phyloP scores from a whole-genome alignment of 2,329 filamentous ascomycete genomes.

The Scedosporium boydii region DNA sequence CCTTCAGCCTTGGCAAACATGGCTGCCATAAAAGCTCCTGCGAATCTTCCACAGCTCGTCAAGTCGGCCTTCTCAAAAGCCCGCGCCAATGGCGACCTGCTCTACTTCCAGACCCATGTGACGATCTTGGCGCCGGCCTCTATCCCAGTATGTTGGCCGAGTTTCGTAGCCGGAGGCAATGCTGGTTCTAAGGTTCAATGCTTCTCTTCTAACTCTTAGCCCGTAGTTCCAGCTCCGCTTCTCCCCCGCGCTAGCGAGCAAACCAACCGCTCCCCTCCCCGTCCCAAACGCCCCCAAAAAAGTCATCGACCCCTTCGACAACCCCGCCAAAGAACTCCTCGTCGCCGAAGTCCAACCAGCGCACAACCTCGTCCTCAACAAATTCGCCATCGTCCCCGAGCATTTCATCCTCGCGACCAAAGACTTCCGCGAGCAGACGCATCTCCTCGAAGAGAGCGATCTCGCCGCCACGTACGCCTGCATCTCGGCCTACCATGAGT shows the following conservation, averaged over 20 bases:
- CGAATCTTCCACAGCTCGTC: conserved; percentile 42
- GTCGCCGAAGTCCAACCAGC: conserved; percentile 37
- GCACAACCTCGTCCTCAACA: conserved; percentile 63
- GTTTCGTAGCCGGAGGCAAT: too few species aligned
- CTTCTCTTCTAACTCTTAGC: background rate
- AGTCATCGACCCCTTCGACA: conserved; percentile 53
- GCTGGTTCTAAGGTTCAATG: too few species aligned
- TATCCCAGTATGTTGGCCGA: conserved; percentile 27
- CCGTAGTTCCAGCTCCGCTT: conserved; percentile 62
- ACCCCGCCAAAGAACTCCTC: conserved; percentile 41
- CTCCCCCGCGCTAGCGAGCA: conserved; percentile 58
- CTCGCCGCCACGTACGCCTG: conserved; percentile 53
- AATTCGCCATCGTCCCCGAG: conserved; percentile 60
- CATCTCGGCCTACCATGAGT: conserved; percentile 41
- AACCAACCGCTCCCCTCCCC: conserved; percentile 44
- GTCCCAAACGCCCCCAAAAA: conserved; percentile 22
- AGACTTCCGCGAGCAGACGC: conserved; percentile 53
- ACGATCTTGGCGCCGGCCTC: conserved; percentile 33
- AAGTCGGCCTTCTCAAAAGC: conserved; percentile 38
- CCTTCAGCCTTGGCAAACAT: background rate
- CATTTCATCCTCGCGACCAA: conserved; percentile 65
- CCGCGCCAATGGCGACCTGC: conserved; percentile 35
- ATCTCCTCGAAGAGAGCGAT: conserved; percentile 51
- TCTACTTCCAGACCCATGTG: conserved; percentile 46
- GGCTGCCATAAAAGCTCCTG: background rate